Conservation (phyloP, 1,284 basidiomycete species). For the Malassezia dermatis region DNA sequence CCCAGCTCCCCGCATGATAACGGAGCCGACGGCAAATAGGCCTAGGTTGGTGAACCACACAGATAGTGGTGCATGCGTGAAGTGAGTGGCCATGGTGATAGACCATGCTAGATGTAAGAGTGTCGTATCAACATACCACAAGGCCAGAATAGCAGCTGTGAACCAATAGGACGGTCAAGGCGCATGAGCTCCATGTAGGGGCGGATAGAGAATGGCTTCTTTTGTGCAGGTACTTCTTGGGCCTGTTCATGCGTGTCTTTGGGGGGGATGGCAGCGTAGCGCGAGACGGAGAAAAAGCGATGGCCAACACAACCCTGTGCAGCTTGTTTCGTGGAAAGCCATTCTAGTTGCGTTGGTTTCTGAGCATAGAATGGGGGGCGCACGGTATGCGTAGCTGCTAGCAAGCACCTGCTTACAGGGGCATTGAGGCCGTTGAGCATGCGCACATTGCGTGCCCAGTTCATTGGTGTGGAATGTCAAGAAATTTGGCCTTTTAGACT, state of each 20-base stretch:
- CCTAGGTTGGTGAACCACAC: constrained; percentile 50
- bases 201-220: constrained; percentile 11
- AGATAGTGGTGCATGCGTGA: constrained; percentile 22
- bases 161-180: constrained; percentile 91
- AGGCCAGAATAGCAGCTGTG: constrained; percentile 79
- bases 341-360: background rate
- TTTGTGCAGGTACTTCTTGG: background rate
- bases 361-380: background rate
- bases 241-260: background rate
- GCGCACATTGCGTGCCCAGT: background rate
- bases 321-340: background rate
- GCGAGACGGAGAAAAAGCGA: background rate
- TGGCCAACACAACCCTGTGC: background rate
- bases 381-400: background rate
- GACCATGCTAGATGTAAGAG: constrained; percentile 39
- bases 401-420: background rate
- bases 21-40: constrained; percentile 77
- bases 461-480: background rate
- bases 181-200: constrained; percentile 80
- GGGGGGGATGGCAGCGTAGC: background rate
- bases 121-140: constrained; percentile 57
- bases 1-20: constrained; percentile 94
- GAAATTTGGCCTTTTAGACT: background rate
- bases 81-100: constrained; percentile 40
- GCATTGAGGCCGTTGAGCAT: background rate